Conservation (phyloP, 225 moss, liverwort and hornwort species). For the Asterella californica region DNA sequence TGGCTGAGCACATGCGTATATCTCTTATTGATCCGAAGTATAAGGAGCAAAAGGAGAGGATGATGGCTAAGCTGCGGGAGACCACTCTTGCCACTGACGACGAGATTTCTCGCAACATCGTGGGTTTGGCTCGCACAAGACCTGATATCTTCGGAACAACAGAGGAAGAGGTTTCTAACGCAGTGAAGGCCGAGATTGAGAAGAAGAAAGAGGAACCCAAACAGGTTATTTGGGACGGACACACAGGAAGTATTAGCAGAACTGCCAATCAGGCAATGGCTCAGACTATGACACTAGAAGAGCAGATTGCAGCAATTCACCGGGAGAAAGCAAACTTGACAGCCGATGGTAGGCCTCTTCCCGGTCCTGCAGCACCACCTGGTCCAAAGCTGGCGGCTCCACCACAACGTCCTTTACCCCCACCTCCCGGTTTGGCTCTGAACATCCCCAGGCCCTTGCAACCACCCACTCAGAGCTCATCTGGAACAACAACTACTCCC, state of each 20-base stretch:
- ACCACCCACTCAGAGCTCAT: slow-evolving; percentile 50
- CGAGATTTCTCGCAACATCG: slow-evolving; percentile 94
- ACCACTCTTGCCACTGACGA: slow-evolving; percentile 97
- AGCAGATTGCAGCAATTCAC: slow-evolving; percentile 89
- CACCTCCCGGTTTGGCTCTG: slow-evolving; percentile 85
- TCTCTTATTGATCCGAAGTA: slow-evolving; percentile 98
- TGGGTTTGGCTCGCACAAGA: slow-evolving; percentile 93
- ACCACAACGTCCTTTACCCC: slow-evolving; percentile 86
- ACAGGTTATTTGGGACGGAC: slow-evolving; percentile 99
- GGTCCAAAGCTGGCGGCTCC: slow-evolving; percentile 91
- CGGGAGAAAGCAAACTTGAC: slow-evolving; percentile 82
- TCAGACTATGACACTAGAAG: slow-evolving; percentile 91
- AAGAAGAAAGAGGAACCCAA: slow-evolving; percentile 98
- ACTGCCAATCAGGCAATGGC: slow-evolving; percentile 99
- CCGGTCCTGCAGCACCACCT: slow-evolving; percentile 84
- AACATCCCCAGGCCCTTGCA: slow-evolving; percentile 87
- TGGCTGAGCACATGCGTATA: slow-evolving; percentile 99
- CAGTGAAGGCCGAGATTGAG: slow-evolving; percentile 99
- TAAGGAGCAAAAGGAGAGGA: slow-evolving; percentile 99
- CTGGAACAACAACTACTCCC: slow-evolving; percentile 38
- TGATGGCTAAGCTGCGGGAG: slow-evolving; percentile 99
- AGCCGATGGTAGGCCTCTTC: slow-evolving; percentile 83
- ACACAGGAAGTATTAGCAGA: slow-evolving; percentile 96
- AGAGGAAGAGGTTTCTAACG: slow-evolving; percentile 98
- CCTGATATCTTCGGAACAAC: slow-evolving; percentile 99